Evolutionary conservation across 805 yeast genomes (phyloP).

Genomic region (Crinitomyces ghanaensis): DNA sequence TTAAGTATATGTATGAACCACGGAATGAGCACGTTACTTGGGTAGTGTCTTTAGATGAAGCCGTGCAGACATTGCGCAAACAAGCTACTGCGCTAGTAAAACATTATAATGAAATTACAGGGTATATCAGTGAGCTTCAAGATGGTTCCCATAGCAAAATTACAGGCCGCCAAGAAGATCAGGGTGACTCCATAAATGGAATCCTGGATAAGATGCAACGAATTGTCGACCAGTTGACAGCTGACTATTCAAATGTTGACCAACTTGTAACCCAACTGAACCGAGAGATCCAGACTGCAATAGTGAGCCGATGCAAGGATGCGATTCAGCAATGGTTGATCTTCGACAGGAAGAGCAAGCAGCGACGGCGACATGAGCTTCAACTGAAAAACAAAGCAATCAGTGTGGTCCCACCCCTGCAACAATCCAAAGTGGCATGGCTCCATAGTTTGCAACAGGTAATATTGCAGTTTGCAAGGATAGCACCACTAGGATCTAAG

Average conservation of each 20-base stretch:
- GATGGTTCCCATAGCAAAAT: constrained; percentile 23
- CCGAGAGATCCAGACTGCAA: constrained; percentile 18
- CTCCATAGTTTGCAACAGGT: constrained; percentile 13
- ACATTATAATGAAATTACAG: constrained; percentile 21
- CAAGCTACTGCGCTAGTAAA: constrained; percentile 24
- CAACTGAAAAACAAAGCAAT: constrained; percentile 20
- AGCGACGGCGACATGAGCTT: too few relatives aligned
- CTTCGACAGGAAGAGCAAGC: constrained; percentile 8
- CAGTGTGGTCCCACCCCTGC: constrained; percentile 20
- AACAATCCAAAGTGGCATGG: constrained; percentile 15
- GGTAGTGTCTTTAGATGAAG: constrained; percentile 25
- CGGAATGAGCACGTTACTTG: constrained; percentile 24
- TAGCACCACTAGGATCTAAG: constrained; percentile 7
- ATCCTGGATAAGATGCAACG: constrained; percentile 27
- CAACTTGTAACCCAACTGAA: constrained; percentile 29
- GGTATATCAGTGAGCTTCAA: constrained; percentile 18
- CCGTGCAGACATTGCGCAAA: constrained; percentile 23
- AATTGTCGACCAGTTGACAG: constrained; percentile 25
- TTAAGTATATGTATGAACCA: constrained; percentile 40
- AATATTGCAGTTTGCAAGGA: too few relatives aligned
- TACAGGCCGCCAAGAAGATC: too few relatives aligned
- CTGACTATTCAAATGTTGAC: constrained; percentile 29
- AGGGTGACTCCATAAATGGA: too few relatives aligned
- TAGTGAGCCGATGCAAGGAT: constrained; percentile 22
- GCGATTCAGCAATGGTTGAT: constrained; percentile 18